Conservation (phyloP, 1,139 yeast genomes). For the Hemisphaericaspora subhashii region DNA sequence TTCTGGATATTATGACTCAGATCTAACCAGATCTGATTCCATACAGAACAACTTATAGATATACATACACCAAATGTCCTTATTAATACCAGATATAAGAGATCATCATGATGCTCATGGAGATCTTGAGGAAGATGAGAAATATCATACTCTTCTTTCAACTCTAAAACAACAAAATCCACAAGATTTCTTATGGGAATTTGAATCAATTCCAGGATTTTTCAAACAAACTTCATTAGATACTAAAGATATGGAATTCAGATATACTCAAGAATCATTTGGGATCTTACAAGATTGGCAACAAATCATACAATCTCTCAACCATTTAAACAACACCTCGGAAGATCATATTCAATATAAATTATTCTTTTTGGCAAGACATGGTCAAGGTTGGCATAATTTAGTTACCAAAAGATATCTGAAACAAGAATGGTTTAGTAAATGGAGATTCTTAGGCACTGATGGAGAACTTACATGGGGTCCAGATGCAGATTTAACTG, state of each 20-base stretch:
- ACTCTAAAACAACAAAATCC: conserved; percentile 1
- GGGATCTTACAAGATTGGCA: conserved; percentile 52
- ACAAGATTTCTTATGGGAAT: conserved; percentile 33
- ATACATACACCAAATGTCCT: too few species aligned
- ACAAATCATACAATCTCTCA: conserved; percentile 32
- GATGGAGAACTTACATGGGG: conserved; percentile 64
- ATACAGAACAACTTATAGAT: too few species aligned
- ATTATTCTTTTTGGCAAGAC: conserved; percentile 64
- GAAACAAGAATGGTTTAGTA: conserved; percentile 53
- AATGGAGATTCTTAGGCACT: conserved; percentile 57
- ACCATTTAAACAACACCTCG: conserved; percentile 34
- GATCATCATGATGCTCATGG: conserved; percentile 40
- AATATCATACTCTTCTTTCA: conserved; percentile 16
- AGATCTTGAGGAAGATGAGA: conserved; percentile 30
- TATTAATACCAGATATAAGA: conserved; percentile 30
- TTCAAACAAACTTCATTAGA: conserved; percentile 49
- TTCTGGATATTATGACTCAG: too few species aligned
- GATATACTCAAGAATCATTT: conserved; percentile 47
- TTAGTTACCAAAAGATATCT: conserved; percentile 60
- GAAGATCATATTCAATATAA: conserved; percentile 46
- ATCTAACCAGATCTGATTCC: too few species aligned
- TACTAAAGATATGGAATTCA: conserved; percentile 50
- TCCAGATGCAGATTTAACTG: conserved; percentile 67
- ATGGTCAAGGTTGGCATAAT: conserved; percentile 80
- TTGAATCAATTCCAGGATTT: conserved; percentile 46